Conservation (phyloP, 2,329 filamentous ascomycete genomes). For the Fusarium kyushuense region DNA sequence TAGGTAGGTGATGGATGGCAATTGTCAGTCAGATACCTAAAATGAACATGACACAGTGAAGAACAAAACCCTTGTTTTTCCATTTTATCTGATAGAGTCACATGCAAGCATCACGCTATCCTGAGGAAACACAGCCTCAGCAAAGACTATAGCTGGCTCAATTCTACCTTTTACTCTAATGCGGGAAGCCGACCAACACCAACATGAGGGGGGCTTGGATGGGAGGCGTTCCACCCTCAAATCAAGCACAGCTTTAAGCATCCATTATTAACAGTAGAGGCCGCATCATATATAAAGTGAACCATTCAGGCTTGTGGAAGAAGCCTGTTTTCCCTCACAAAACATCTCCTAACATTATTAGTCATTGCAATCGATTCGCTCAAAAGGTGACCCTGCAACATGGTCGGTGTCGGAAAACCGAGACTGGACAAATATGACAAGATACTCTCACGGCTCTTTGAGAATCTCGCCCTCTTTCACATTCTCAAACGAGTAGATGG, state of each 20-base stretch:
- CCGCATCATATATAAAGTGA: background rate
- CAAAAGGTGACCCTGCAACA: background rate
- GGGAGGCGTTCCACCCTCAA: background rate
- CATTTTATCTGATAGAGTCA: background rate
- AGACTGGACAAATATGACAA: conserved; percentile 24
- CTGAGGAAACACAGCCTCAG: background rate
- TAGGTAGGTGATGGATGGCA: too few relatives aligned
- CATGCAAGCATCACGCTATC: too few relatives aligned
- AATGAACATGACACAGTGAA: background rate
- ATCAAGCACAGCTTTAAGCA: background rate
- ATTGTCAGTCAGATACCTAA: background rate
- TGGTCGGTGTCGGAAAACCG: conserved; percentile 32
- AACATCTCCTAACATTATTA: background rate
- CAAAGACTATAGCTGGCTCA: background rate
- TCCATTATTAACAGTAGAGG: background rate
- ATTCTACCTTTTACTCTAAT: conserved; percentile 9
- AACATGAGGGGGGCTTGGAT: background rate
- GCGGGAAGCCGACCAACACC: conserved; percentile 24
- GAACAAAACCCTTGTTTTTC: background rate
- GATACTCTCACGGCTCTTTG: conserved; percentile 40
- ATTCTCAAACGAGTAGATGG: conserved; percentile 29
- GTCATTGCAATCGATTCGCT: background rate
- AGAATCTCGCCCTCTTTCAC: conserved; percentile 36
- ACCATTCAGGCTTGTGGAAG: too few relatives aligned
- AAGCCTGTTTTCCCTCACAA: too few relatives aligned